Evolutionary conservation across 441 rosid genomes (phyloP).

Genomic region (Eutrema salsugineum): DNA sequence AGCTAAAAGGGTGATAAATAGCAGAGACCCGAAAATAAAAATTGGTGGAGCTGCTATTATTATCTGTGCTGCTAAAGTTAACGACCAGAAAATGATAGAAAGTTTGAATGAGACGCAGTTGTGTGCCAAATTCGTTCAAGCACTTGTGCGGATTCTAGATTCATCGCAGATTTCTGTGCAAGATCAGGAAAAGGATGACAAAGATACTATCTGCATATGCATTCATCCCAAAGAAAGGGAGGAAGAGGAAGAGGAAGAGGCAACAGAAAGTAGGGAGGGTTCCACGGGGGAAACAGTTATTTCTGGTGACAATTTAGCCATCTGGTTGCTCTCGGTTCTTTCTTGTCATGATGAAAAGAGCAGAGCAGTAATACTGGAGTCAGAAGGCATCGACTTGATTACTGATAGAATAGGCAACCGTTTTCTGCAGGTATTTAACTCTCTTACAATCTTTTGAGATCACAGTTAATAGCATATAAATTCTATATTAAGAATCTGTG

Average conservation of each 20-base stretch:
- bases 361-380: constrained; percentile 83
- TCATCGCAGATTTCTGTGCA: constrained; percentile 50
- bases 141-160: constrained; percentile 74
- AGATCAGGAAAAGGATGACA: constrained; percentile 47
- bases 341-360: constrained; percentile 89
- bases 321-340: constrained; percentile 94
- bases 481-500: background rate
- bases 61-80: constrained; percentile 91
- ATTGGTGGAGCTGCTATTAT: constrained; percentile 98
- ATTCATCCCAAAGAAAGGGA: constrained; percentile 58
- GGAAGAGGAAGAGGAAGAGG: constrained; percentile 65
- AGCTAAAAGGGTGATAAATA: constrained; percentile 75
- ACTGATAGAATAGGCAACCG: constrained; percentile 72
- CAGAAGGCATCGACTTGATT: constrained; percentile 90
- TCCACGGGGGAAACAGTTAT: constrained; percentile 50
- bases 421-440: constrained; percentile 67
- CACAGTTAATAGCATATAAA: background rate
- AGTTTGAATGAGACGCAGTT: constrained; percentile 81
- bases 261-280: constrained; percentile 46
- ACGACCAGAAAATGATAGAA: constrained; percentile 79
- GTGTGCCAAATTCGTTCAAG: constrained; percentile 64
- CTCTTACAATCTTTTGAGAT: background rate
- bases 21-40: constrained; percentile 64
- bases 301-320: constrained; percentile 75
- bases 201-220: constrained; percentile 59